Evolutionary conservation across 352 stramenopile genomes (phyloP), one percentile per base, ranked within the genome.

Genomic region (Pythium graminicola): DNA sequence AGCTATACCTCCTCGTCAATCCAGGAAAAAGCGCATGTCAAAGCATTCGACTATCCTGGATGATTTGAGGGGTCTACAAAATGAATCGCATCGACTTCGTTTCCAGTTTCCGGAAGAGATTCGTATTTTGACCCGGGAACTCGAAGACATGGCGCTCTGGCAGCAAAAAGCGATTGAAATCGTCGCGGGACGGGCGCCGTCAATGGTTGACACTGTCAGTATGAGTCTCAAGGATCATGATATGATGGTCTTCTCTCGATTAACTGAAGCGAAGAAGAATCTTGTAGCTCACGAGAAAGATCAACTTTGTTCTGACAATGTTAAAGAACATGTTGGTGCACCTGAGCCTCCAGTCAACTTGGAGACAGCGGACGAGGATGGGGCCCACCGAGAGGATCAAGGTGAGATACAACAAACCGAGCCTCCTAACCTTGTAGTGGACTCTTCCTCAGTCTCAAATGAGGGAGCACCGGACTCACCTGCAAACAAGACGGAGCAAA

Each of bases 31-130:
- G 23, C 76, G 82, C 6, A 62, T 86, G 50, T 58, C 67, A 2
- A 89, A 86, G 43, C 57, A 87, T 14, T 44, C 60, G 2, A 86
- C 89, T 16, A 86, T 72, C 9, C 63, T 80, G 14, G 73, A 74
- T 4, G 67, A 87, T 24, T 51, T 95, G 6, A 59, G 70, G 6
- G 57, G 60, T 14, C 59, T 95, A 23, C 42, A 86, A 33, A 54
- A 69, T 3, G 77, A 94, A 38, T 85, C 80, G 2, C 75, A 64
- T 14, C 38, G 35, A 8, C 43, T 95, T 7, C 67, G 57, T 11
- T 95, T 93, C 51, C 48, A 71, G 16, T 95, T 95, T 64, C 72
- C 73, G 9, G 77, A 92, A 14, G 84, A 95, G 32, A 53, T 87
- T 26, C 67, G 67, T n/a, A 86, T 87, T 35, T 58, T 93, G 9